A percentile compares a stretch with the other conserved stretches of the same genome.
These are phyloP conservation scores for Barbatosphaeria neglecta DNA, from an alignment of 495 filamentous ascomycete genomes.

Conservation along the genomic window DNA sequence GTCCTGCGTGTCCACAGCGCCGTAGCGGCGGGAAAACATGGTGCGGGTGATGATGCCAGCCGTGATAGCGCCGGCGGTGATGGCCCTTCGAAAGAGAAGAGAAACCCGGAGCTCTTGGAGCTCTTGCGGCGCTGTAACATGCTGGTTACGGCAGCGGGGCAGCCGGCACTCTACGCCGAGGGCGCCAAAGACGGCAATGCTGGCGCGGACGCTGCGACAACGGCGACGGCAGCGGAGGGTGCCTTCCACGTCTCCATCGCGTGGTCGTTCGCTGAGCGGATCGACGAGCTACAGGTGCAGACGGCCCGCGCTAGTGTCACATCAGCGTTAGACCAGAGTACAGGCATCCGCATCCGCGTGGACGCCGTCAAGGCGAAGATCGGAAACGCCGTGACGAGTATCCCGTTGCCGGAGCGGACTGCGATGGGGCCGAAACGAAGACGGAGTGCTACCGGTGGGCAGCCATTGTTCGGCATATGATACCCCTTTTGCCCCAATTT, in stretches of 20 bases:
- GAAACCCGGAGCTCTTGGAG: constrained; percentile 45
- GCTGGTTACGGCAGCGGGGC: constrained; percentile 44
- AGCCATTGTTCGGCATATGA: constrained; percentile 6
- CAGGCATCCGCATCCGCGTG: constrained; percentile 27
- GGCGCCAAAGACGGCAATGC: constrained; percentile 12
- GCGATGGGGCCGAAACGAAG: constrained; percentile 3
- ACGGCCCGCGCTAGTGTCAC: constrained; percentile 18
- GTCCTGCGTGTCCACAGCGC: constrained; percentile 46
- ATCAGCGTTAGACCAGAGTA: constrained; percentile 6
- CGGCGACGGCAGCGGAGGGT: constrained; percentile 12
- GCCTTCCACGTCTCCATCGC: constrained; percentile 76
- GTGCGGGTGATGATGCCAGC: constrained; percentile 8
- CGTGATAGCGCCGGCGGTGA: too few species aligned
- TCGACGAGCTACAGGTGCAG: constrained; percentile 18
- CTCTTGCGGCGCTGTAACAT: constrained; percentile 57
- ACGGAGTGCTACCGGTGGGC: background rate
- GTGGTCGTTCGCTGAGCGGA: constrained; percentile 50
- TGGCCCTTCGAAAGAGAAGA: too few species aligned
- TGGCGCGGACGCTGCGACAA: constrained; percentile 2
- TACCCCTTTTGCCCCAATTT: background rate
- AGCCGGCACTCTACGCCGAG: constrained; percentile 59
- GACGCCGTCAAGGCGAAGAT: constrained; percentile 60
- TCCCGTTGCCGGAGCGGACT: constrained; percentile 28
- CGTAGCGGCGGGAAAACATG: constrained; percentile 6
- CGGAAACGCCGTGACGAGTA: constrained; percentile 56